Evolutionary conservation across 768 basidiomycete genomes (phyloP).

Genomic region (Glaciozyma antarctica): DNA sequence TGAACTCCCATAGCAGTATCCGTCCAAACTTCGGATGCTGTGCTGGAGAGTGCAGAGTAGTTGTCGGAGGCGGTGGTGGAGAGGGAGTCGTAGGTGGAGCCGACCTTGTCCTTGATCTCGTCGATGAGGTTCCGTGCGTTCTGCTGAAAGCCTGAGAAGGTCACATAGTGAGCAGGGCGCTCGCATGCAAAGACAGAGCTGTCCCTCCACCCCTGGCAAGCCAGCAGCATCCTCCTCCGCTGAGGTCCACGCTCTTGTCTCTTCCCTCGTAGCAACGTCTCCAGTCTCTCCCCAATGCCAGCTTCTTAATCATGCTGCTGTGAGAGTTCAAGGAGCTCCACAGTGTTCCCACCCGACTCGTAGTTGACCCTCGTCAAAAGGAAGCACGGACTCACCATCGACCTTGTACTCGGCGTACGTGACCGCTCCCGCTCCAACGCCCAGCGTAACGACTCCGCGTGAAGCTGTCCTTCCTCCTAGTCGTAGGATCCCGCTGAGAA

Average conservation of each 20-base stretch:
- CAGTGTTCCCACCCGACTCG: not conserved
- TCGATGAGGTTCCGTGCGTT: conserved; percentile 10
- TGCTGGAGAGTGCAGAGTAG: conserved; percentile 30
- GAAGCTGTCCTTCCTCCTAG: conserved; percentile 26
- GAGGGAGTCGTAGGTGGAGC: conserved; percentile 40
- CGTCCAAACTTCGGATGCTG: conserved; percentile 30
- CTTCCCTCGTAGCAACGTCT: too few relatives aligned
- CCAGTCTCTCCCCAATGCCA: too few relatives aligned
- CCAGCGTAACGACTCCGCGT: conserved; percentile 24
- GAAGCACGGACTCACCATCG: conserved; percentile 55
- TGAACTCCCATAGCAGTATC: conserved; percentile 5
- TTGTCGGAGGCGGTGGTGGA: conserved; percentile 49
- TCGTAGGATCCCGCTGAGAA: conserved; percentile 22
- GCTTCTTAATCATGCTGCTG: too few relatives aligned
- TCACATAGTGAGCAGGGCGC: not conserved
- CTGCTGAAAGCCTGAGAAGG: conserved; percentile 14
- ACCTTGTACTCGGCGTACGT: conserved; percentile 96
- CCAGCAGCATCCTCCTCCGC: too few relatives aligned
- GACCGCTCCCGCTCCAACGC: conserved; percentile 74
- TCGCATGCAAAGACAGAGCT: too few relatives aligned
- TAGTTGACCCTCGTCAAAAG: not conserved
- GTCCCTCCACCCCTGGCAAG: too few relatives aligned
- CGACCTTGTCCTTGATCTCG: conserved; percentile 23
- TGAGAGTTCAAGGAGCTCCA: too few relatives aligned
- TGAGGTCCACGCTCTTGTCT: too few relatives aligned